These are phyloP conservation scores for Cryptococcus neoformans DNA, from an alignment of 1,284 basidiomycete species.

Conservation along the genomic window DNA sequence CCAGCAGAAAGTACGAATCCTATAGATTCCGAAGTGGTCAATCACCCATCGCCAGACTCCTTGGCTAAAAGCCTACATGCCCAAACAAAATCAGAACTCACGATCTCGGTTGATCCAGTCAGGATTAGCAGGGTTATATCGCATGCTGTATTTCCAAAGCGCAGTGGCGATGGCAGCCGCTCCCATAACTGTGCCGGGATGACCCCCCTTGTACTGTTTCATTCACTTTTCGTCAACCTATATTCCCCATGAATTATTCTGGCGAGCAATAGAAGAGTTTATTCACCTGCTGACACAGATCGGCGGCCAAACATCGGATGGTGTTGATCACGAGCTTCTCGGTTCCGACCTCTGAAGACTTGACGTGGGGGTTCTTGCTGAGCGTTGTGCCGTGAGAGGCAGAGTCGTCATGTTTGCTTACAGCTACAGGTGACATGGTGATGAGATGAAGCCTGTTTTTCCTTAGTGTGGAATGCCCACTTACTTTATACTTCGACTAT, in stretches of 20 bases:
- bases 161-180: too few species aligned
- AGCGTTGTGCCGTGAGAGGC: conserved; percentile 7
- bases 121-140: too few species aligned
- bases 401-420: background rate
- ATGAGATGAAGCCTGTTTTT: too few species aligned
- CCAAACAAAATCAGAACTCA: too few species aligned
- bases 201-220: too few species aligned
- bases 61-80: too few species aligned
- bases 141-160: too few species aligned
- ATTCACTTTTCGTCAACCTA: conserved; percentile 2
- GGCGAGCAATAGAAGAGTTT: background rate
- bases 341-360: conserved; percentile 15
- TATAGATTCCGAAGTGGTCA: background rate
- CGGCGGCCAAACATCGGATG: conserved; percentile 44
- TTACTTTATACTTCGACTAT: too few species aligned
- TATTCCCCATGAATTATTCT: background rate
- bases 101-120: too few species aligned
- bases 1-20: conserved; percentile 33
- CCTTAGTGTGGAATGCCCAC: too few species aligned
- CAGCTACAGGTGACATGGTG: conserved; percentile 9
- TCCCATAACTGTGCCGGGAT: too few species aligned
- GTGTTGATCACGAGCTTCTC: conserved; percentile 43
- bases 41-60: too few species aligned
- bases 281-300: conserved; percentile 42
- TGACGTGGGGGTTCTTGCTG: conserved; percentile 11